Conservation (phyloP, 768 basidiomycete species). For the Nidularia pulvinata region DNA sequence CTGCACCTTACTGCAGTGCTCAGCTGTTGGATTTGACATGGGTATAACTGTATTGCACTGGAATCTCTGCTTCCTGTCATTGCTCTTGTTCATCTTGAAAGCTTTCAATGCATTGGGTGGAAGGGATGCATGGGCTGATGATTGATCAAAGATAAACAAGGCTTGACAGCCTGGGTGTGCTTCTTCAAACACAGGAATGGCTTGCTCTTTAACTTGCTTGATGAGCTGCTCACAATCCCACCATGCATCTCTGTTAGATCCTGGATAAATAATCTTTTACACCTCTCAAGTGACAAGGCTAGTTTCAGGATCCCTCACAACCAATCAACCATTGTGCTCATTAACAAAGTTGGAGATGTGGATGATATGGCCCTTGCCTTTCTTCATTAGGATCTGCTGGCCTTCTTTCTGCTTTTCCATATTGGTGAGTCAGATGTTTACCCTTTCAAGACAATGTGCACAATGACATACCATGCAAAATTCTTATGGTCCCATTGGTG, state of each 20-base stretch:
- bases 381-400: slow-evolving; percentile 18
- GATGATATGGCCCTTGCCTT: slow-evolving; percentile 25
- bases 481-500: not conserved
- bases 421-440: not conserved
- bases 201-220: slow-evolving; percentile 19
- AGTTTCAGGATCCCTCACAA: slow-evolving; percentile 11
- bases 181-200: slow-evolving; percentile 25
- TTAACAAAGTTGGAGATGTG: slow-evolving; percentile 35
- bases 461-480: not conserved
- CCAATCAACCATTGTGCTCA: slow-evolving; percentile 19
- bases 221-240: slow-evolving; percentile 26
- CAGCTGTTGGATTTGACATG: slow-evolving; percentile 14
- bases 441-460: not conserved
- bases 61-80: slow-evolving; percentile 24
- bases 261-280: slow-evolving; percentile 23
- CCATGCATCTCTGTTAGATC: slow-evolving; percentile 23
- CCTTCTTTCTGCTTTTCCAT: slow-evolving; percentile 4
- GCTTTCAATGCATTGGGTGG: slow-evolving; percentile 24
- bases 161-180: slow-evolving; percentile 17
- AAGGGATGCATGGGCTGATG: slow-evolving; percentile 27
- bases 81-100: slow-evolving; percentile 26
- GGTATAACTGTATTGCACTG: slow-evolving; percentile 26
- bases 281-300: slow-evolving; percentile 21
- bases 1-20: slow-evolving; percentile 17
- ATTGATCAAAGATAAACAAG: slow-evolving; percentile 30